These are phyloP conservation scores for Dentipellis fragilis DNA, from an alignment of 768 basidiomycete genomes.

Conservation along the genomic window DNA sequence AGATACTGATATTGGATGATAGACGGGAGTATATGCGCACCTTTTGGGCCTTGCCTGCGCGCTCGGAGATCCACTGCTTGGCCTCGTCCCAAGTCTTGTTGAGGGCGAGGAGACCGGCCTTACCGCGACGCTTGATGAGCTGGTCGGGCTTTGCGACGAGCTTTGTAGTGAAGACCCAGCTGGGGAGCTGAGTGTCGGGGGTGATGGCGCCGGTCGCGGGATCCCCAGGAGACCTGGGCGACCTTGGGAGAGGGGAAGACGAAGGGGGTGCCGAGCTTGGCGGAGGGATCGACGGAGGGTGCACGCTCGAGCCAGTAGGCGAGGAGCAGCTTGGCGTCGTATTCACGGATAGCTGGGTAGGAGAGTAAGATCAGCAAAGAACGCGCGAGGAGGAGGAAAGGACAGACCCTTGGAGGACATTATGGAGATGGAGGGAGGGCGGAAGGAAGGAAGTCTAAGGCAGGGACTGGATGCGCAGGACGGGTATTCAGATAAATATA, in stretches of 20 bases:
- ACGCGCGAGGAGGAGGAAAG: not conserved
- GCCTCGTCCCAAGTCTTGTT: conserved; percentile 91
- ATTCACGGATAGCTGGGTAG: conserved; percentile 77
- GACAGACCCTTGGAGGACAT: conserved; percentile 15
- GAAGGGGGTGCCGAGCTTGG: conserved; percentile 44
- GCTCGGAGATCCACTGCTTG: conserved; percentile 75
- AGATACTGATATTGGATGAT: not conserved
- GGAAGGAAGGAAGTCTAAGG: not conserved
- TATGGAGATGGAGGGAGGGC: not conserved
- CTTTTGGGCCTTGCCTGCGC: conserved; percentile 89
- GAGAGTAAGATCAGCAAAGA: conserved; percentile 3
- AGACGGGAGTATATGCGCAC: conserved; percentile 29
- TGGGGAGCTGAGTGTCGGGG: conserved; percentile 50
- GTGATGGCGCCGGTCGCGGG: conserved; percentile 52
- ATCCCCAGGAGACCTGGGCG: conserved; percentile 85
- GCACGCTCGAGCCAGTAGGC: conserved; percentile 96
- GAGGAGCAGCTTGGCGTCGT: conserved; percentile 95
- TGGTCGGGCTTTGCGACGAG: conserved; percentile 97
- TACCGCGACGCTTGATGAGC: conserved; percentile 98
- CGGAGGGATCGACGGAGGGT: conserved; percentile 63
- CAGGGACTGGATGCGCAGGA: not conserved
- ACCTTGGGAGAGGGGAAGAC: conserved; percentile 61
- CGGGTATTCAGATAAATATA: not conserved
- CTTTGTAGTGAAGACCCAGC: conserved; percentile 77
- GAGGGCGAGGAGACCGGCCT: conserved; percentile 88